Evolutionary conservation across 2,329 filamentous ascomycete genomes (phyloP).

Genomic region (Penicillium sp.): DNA sequence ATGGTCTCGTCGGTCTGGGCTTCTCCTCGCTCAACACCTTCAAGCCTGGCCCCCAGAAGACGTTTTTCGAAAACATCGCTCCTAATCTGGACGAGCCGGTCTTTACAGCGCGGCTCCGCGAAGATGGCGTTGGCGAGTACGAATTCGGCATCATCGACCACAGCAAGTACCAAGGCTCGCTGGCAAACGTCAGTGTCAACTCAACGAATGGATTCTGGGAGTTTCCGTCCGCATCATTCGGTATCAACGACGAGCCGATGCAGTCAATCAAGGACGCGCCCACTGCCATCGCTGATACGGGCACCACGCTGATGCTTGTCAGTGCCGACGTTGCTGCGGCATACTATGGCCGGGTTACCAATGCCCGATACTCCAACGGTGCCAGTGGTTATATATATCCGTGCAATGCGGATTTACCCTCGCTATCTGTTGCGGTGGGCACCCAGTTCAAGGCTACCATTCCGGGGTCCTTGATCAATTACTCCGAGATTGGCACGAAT

Average conservation of each 20-base stretch:
- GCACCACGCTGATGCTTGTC: slow-evolving; percentile 64
- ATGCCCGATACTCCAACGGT: slow-evolving; percentile 47
- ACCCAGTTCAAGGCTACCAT: slow-evolving; percentile 52
- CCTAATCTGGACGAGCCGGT: slow-evolving; percentile 60
- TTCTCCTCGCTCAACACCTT: slow-evolving; percentile 66
- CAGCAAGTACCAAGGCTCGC: slow-evolving; percentile 59
- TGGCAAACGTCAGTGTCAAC: slow-evolving; percentile 63
- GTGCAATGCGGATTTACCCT: slow-evolving; percentile 54
- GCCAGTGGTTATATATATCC: slow-evolving; percentile 57
- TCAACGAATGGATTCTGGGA: slow-evolving; percentile 66
- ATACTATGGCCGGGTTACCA: slow-evolving; percentile 59
- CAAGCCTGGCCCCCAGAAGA: slow-evolving; percentile 61
- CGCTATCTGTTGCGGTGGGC: slow-evolving; percentile 55
- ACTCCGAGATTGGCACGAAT: slow-evolving; percentile 51
- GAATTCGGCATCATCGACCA: slow-evolving; percentile 70
- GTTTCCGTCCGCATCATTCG: slow-evolving; percentile 57
- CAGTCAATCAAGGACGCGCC: slow-evolving; percentile 34
- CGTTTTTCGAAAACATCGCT: slow-evolving; percentile 71
- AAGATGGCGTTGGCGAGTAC: slow-evolving; percentile 61
- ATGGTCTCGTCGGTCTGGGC: slow-evolving; percentile 68
- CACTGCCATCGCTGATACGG: slow-evolving; percentile 64
- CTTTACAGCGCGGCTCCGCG: slow-evolving; percentile 67
- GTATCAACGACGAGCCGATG: slow-evolving; percentile 47
- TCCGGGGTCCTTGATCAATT: slow-evolving; percentile 56
- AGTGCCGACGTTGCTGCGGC: slow-evolving; percentile 54